Conservation (phyloP, 2,329 filamentous ascomycete genomes). For the Ophiostoma ips region DNA sequence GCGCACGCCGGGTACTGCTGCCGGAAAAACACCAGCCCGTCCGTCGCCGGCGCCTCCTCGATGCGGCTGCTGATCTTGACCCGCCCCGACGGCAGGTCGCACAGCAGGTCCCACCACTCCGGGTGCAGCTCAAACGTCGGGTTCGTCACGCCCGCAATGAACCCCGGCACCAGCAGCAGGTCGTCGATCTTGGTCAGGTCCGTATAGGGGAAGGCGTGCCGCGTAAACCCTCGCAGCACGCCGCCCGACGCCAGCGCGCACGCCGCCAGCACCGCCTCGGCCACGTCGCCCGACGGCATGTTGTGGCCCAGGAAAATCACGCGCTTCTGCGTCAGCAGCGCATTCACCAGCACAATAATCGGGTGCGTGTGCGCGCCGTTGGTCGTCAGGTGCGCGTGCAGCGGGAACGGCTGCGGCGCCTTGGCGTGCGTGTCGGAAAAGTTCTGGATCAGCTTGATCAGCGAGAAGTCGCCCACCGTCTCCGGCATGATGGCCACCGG, state of each 20-base stretch:
- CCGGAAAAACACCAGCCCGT: constrained; percentile 78
- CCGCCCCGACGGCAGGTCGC: constrained; percentile 78
- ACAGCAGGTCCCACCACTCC: constrained; percentile 97
- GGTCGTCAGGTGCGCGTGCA: constrained; percentile 87
- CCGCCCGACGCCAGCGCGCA: constrained; percentile 89
- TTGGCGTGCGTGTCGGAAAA: constrained; percentile 77
- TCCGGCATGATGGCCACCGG: constrained; percentile 88
- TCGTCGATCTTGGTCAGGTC: constrained; percentile 97
- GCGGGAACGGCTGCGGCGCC: constrained; percentile 66
- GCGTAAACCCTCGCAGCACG: constrained; percentile 81
- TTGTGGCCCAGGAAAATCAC: constrained; percentile 94
- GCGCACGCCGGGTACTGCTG: constrained; percentile 54
- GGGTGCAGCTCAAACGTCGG: constrained; percentile 89
- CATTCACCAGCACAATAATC: constrained; percentile 88
- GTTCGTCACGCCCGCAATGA: constrained; percentile 96
- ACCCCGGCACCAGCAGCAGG: constrained; percentile 85
- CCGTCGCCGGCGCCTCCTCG: constrained; percentile 65
- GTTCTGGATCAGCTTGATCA: constrained; percentile 93
- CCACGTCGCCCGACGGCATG: constrained; percentile 86
- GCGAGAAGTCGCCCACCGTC: constrained; percentile 92
- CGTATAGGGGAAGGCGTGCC: constrained; percentile 95
- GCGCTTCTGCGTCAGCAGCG: constrained; percentile 87
- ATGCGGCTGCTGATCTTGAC: constrained; percentile 91
- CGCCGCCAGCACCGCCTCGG: constrained; percentile 93
- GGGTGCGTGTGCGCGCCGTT: constrained; percentile 83